A percentile compares a stretch with the other conserved stretches of the same genome.
phyloP scores from a whole-genome alignment of 1,139 yeast genomes.

The Blastobotrys illinoisensis region DNA sequence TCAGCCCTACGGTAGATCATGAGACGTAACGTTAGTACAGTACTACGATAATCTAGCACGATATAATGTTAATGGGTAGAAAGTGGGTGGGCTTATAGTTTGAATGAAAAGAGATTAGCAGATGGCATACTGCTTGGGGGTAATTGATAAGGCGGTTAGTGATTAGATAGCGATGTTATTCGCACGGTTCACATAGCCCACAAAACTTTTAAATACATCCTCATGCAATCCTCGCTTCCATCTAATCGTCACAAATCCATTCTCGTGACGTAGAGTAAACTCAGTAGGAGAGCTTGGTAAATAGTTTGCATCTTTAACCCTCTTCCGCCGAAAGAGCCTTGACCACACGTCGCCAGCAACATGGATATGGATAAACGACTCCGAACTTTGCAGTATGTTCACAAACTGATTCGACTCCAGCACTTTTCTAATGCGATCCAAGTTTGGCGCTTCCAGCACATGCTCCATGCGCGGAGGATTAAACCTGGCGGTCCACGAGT shows the following conservation, averaged over 20 bases:
- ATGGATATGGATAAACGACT: conserved; percentile 5
- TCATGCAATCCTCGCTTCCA: not conserved
- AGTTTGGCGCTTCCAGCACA: conserved; percentile 3
- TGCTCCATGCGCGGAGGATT: not conserved
- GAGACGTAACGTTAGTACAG: too few relatives aligned
- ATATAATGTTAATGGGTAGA: too few relatives aligned
- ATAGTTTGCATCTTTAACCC: not conserved
- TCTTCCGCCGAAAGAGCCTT: conserved; percentile 27
- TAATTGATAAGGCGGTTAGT: too few relatives aligned
- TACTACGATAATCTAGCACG: too few relatives aligned
- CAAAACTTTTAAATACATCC: not conserved
- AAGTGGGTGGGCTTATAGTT: too few relatives aligned
- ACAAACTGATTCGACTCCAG: not conserved
- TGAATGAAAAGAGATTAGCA: too few relatives aligned
- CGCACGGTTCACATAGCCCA: not conserved
- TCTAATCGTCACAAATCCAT: not conserved
- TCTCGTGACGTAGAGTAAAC: not conserved
- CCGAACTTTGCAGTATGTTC: not conserved
- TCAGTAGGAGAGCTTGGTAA: not conserved
- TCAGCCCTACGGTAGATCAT: too few relatives aligned
- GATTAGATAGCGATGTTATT: not conserved
- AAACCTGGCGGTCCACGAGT: not conserved
- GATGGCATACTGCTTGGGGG: too few relatives aligned
- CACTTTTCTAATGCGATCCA: not conserved
- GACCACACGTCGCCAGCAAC: conserved; percentile 33